These are phyloP conservation scores for Xylariaceae sp. DNA, from an alignment of 2,329 filamentous ascomycete genomes.

Conservation along the genomic window DNA sequence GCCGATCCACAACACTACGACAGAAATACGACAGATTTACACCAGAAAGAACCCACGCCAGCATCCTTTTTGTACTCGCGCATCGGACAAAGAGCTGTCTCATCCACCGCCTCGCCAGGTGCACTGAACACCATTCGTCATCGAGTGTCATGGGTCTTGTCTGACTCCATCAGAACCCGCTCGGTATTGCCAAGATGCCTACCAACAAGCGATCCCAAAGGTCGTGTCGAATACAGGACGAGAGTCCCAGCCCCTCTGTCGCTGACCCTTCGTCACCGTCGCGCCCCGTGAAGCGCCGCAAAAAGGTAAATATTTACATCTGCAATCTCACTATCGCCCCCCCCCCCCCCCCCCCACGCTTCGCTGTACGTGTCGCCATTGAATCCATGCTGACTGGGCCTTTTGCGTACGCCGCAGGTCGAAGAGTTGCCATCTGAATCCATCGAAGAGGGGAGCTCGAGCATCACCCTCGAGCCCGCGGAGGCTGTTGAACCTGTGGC, in stretches of 20 bases:
- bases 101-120: background rate
- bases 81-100: background rate
- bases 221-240: conserved; percentile 32
- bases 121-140: background rate
- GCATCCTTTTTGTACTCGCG: background rate
- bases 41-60: background rate
- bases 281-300: conserved; percentile 59
- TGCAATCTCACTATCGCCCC: background rate
- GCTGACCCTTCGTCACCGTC: conserved; percentile 53
- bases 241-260: conserved; percentile 31
- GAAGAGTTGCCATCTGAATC: conserved; percentile 41
- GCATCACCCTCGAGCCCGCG: conserved; percentile 26
- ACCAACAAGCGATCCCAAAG: conserved; percentile 37
- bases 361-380: conserved; percentile 1
- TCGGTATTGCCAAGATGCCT: conserved; percentile 31
- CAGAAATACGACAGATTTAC: no score
- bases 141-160: conserved; percentile 22
- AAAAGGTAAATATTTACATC: conserved; percentile 43
- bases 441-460: conserved; percentile 35
- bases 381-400: conserved; percentile 12
- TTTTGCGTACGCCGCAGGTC: conserved; percentile 29
- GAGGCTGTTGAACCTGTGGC: conserved; percentile 12
- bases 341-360: background rate
- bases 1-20: background rate
- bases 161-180: conserved; percentile 6